A percentile compares a stretch with the other conserved stretches of the same genome.
Evolutionary conservation across 2,329 filamentous ascomycete genomes (phyloP).

Genomic region (Geosmithia putterillii): DNA sequence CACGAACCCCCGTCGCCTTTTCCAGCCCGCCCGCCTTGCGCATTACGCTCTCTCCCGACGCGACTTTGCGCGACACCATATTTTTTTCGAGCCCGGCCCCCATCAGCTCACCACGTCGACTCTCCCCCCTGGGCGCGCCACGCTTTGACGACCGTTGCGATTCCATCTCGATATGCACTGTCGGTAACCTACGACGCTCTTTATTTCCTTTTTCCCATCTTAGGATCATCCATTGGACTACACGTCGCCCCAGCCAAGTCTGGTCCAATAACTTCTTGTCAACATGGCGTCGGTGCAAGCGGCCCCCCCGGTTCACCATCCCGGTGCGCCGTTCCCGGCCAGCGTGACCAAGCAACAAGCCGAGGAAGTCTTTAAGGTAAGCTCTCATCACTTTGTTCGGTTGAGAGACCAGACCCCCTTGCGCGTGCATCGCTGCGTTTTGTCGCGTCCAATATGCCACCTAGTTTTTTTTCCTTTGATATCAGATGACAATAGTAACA

Average conservation of each 20-base stretch:
- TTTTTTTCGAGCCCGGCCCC: background rate
- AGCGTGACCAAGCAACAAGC: conserved; percentile 67
- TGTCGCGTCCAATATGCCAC: background rate
- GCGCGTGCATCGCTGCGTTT: conserved; percentile 1
- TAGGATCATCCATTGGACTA: conserved; percentile 10
- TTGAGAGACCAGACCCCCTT: background rate
- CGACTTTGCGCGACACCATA: background rate
- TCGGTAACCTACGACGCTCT: conserved; percentile 10
- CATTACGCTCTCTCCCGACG: conserved; percentile 1
- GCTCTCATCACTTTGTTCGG: conserved; percentile 16
- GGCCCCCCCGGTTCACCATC: conserved; percentile 55
- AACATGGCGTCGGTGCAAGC: conserved; percentile 74
- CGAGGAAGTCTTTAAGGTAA: conserved; percentile 60
- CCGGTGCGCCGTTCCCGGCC: conserved; percentile 47
- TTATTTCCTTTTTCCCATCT: background rate
- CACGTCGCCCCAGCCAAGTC: conserved; percentile 9
- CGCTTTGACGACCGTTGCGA: background rate
- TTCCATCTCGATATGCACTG: conserved; percentile 24
- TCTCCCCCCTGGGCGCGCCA: conserved; percentile 2
- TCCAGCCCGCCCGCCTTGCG: background rate
- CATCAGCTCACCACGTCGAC: background rate
- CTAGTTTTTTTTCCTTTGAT: background rate
- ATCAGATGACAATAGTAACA: background rate
- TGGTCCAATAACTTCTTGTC: conserved; percentile 6
- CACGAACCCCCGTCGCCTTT: background rate